A percentile compares a stretch with the other conserved stretches of the same genome.
phyloP scores from a whole-genome alignment of 2,329 filamentous ascomycete genomes.

The Pseudogymnoascus sp. region DNA sequence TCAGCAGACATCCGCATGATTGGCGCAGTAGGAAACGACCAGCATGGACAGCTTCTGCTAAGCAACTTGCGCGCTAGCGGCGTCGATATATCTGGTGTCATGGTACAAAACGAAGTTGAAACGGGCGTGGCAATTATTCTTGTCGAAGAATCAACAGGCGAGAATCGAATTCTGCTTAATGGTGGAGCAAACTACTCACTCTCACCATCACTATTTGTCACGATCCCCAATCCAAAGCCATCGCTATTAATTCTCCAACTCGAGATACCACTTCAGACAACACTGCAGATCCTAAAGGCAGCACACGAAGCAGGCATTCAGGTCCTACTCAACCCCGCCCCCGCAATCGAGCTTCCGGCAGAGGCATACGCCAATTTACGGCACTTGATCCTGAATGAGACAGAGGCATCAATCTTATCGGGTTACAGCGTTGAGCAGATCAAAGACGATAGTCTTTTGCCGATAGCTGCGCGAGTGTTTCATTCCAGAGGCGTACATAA shows the following conservation, averaged over 20 bases:
- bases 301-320: background rate
- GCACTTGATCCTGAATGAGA: constrained; percentile 9
- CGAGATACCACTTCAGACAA: constrained; percentile 8
- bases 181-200: constrained; percentile 9
- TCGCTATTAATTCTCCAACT: constrained; percentile 7
- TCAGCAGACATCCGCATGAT: constrained; percentile 13
- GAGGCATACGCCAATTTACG: background rate
- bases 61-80: constrained; percentile 8
- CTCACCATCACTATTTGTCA: background rate
- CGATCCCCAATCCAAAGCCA: background rate
- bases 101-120: background rate
- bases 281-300: background rate
- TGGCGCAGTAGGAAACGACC: constrained; percentile 13
- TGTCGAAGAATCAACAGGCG: constrained; percentile 4
- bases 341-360: background rate
- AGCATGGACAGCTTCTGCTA: constrained; percentile 6
- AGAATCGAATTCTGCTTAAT: constrained; percentile 7
- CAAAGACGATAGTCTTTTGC: background rate
- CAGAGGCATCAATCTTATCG: constrained; percentile 9
- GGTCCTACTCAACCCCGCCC: constrained; percentile 11
- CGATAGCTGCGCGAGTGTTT: background rate
- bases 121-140: constrained; percentile 9
- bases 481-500: constrained; percentile 7
- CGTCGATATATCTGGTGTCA: background rate
- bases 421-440: background rate